Evolutionary conservation across 495 filamentous ascomycete genomes (phyloP), one percentile per base, ranked within the genome.

Genomic region (Penicillium paradoxum): DNA sequence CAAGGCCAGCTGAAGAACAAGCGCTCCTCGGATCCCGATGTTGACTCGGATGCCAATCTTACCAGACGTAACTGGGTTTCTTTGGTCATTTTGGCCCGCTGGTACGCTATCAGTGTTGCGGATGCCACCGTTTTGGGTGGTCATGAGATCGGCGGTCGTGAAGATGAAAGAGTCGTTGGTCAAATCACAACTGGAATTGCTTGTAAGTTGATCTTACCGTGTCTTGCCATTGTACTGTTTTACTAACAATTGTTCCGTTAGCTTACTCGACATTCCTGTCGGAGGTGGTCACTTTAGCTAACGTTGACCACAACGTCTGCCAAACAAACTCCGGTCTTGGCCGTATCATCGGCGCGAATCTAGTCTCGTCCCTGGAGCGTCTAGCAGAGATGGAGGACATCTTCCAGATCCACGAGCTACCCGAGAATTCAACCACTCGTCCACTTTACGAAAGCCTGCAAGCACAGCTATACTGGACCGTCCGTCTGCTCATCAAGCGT

Each of bases 51-150:
- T 46, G 82, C 86, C 45, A 84, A 83, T 25, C 75, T 92, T 22
- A 80, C 79, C 2, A 71, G 88, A 49, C 80, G 88, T 33, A 81
- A 81, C 42, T 95, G 88, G 87, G 88, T 86, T 69, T 79, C 83
- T 1, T 66, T 93, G 48, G 77, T 85, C 41, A 81, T 88, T 59
- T 69, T 95, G 51, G 83, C 89, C 49, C 81, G 88, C 25, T 92
- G 85, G 84, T 82, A 90, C 60, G 82, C 87, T 14, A 76, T 85
- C 36, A 84, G 82, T 58, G 85, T 81, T 1, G 82, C 81, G 10
- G 83, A 91, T 49, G 73, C 76, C 24, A 84, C 73, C 55, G 75
- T 86, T 11, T 73, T 86, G 15, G 65, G 85, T 40, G 64, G 58
- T 7, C 60, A 69, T 30, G 72, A 75, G 47, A 71, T 77, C 41